Conservation (phyloP, 257 asterid genomes). For the Agastache rugosa region DNA sequence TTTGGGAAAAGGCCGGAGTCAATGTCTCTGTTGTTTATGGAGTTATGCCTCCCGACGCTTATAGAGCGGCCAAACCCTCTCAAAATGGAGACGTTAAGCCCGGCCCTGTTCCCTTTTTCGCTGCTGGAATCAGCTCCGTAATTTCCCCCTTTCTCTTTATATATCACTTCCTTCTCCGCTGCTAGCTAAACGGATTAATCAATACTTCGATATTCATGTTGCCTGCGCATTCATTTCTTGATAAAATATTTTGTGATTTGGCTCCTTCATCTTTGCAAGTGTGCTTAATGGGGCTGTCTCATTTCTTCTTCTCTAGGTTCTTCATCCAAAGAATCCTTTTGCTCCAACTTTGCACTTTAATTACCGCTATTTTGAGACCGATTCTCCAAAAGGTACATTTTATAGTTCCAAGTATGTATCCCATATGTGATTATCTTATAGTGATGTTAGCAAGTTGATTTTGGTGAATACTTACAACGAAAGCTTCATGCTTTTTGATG, state of each 20-base stretch:
- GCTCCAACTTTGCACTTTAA: conserved; percentile 97
- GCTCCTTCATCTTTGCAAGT: neutral
- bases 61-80: conserved; percentile 87
- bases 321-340: conserved; percentile 97
- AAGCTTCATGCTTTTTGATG: conserved; percentile 1
- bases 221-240: neutral
- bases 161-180: neutral
- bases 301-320: conserved; percentile 59
- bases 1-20: conserved; percentile 97
- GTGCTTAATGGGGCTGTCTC: conserved; percentile 17
- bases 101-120: conserved; percentile 92
- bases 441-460: conserved; percentile 7
- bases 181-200: neutral
- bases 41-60: conserved; percentile 98
- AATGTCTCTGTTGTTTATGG: conserved; percentile 98
- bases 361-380: conserved; percentile 95
- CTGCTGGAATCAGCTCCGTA: conserved; percentile 99
- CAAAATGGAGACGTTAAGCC: conserved; percentile 68
- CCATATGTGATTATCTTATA: neutral
- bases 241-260: neutral
- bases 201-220: neutral
- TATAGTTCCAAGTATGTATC: conserved; percentile 22
- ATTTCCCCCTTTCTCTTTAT: conserved; percentile 19
- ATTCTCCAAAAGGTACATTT: conserved; percentile 81
- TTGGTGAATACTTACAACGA: neutral